Evolutionary conservation across 106 monocot species (phyloP), one percentile per base, ranked within the genome.

Genomic region (Platanthera guangdongensis): DNA sequence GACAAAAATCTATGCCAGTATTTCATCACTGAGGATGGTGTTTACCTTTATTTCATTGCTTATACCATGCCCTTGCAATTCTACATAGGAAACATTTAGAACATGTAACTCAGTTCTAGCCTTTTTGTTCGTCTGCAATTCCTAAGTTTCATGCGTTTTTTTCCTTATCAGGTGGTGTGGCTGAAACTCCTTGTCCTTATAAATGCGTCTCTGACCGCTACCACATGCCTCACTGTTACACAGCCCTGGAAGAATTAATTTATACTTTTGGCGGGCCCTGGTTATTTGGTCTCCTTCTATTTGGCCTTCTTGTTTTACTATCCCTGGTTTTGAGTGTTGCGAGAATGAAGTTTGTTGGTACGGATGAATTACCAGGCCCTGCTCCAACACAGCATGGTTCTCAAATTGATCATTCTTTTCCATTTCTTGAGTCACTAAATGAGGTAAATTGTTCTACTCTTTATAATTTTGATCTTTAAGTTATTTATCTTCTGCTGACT

Each of bases 261-360:
- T 85, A 94, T 54, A 97, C 97, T 79, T 97, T 97, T 88, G 97
- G 97, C 57, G 97, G 97, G 55, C 97, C 97, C 16, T 97, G 97
- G 97, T 57, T 97, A 30, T 97, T 97, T 86, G 94, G 97, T 45
- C 88, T 97, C 78, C 87, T 97, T 70, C 91, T 97, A 15, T 86
- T 76, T 68, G 86, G 91, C 39, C 91, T 97, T 54, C 94, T 97
- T 74, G 72, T 97, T 45, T 82, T 97, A 50, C 80, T 94, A 78
- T 86, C 97, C 52, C 78, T 91, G 4, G 97, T 97, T 55, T 79
- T 97, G 81, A 97, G 97, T 79, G 97, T 97, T 84, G 97, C 97
- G 48, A 64, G 97, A 51, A 97, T 97, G 97, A 97, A 97, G 83
- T 91, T 97, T 85, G 91, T 97, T 77, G 91, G 94, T 47, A 88